Evolutionary conservation across 495 filamentous ascomycete genomes (phyloP).

Genomic region (Penicillium simplicissimum): DNA sequence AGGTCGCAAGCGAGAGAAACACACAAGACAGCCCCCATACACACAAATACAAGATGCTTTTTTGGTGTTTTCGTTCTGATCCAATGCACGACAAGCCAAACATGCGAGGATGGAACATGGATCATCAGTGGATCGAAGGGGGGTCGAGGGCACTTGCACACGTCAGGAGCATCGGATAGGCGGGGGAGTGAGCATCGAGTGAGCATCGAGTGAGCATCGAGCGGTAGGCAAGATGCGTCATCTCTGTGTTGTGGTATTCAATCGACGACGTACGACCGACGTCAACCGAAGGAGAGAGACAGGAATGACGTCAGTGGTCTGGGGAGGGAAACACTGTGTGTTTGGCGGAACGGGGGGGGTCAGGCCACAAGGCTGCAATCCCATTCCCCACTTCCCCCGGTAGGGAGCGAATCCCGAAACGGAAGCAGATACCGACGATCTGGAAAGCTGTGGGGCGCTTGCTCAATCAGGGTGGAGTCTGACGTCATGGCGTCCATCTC

Average conservation of each 20-base stretch:
- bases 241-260: slow-evolving; percentile 14
- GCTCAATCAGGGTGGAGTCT: slow-evolving; percentile 11
- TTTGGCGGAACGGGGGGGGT: neutral
- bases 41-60: slow-evolving; percentile 17
- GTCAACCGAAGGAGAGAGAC: slow-evolving; percentile 17
- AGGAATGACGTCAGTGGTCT: slow-evolving; percentile 21
- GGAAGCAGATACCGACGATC: slow-evolving; percentile 23
- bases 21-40: slow-evolving; percentile 21
- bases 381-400: neutral
- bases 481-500: slow-evolving; percentile 22
- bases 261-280: slow-evolving; percentile 27
- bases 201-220: slow-evolving; percentile 1
- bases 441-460: slow-evolving; percentile 8
- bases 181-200: no score
- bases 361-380: slow-evolving; percentile 23
- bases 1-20: slow-evolving; percentile 23
- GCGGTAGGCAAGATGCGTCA: slow-evolving; percentile 18
- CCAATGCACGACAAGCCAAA: slow-evolving; percentile 7
- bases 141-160: slow-evolving; percentile 22
- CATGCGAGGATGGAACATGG: slow-evolving; percentile 11
- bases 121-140: slow-evolving; percentile 9
- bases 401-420: slow-evolving; percentile 11
- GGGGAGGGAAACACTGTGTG: neutral
- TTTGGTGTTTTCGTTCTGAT: slow-evolving; percentile 1
- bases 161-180: slow-evolving; percentile 16